Evolutionary conservation across 1,284 basidiomycete species (phyloP), one percentile per base, ranked within the genome.

Genomic region (Crepidotus sp.): DNA sequence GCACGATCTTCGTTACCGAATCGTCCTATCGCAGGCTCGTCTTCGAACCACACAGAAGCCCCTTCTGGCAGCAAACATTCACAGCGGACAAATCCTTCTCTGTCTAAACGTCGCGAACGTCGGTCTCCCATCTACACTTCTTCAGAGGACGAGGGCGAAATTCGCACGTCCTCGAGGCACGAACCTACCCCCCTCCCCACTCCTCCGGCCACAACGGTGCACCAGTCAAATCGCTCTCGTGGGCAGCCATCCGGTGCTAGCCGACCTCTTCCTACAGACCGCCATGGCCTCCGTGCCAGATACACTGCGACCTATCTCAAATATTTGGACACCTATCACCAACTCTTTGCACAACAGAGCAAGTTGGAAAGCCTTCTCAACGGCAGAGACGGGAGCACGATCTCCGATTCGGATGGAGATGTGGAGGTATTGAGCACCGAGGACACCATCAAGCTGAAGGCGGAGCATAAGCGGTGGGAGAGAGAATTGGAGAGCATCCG

Each of bases 121-220:
- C 63, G 61, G 35, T 70, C 70, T 2, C 73, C 72, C 1, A 69
- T 75, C 41, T 80, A 75, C 53, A 79, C 79, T 3, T 77, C 77
- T 2, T 79, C 78, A 1, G 75, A 77, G 39, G 77, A 80, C 37
- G 78, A 81, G 51, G 60, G 52, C 42, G 59, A 59, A 43, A 56
- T 49, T 4, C 48, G 42, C 22, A 45, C 42, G 38, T 40, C 45
- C 22, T 46, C 7, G 57, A 36, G 57, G 44, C 47, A 45, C 42
- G 37, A 45, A 30, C 26, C 34, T 40, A 50, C 54, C n/a, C 45
- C 40, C 3, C 45, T 46, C 14, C 45, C 49, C 8, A 50, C 40
- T 36, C 53, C 52, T 40, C 57, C 52, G 18, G 56, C 47, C 35
- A 58, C 57, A 11, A 57, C 29, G 27, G 50, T 36, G 6, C 58